Evolutionary conservation across 345 rosid genomes (phyloP).

Genomic region (Rhizophora apiculata): DNA sequence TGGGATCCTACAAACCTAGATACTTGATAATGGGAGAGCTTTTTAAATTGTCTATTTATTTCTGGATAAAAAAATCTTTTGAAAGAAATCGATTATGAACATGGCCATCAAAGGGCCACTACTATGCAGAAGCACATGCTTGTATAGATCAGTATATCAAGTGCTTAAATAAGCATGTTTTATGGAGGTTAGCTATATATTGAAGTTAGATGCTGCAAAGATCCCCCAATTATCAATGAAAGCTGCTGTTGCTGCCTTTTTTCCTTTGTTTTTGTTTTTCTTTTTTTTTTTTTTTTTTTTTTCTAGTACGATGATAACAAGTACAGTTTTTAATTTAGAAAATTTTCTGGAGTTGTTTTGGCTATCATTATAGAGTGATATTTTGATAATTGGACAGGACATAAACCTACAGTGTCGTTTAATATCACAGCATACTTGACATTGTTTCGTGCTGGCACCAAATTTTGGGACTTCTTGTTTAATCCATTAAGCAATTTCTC

Average conservation of each 20-base stretch:
- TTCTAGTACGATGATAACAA: not conserved
- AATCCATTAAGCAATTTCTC: not conserved
- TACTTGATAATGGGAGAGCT: too few species aligned
- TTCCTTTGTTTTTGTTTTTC: not conserved
- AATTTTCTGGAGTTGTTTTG: slow-evolving; percentile 7
- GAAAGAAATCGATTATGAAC: not conserved
- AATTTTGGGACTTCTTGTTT: not conserved
- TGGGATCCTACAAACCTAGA: too few species aligned
- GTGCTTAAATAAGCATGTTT: too few species aligned
- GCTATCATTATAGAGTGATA: not conserved
- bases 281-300: too few species aligned
- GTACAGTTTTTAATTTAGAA: slow-evolving; percentile 4
- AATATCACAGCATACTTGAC: too few species aligned
- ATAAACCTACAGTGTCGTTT: too few species aligned
- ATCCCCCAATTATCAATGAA: slow-evolving; percentile 7
- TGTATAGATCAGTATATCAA: too few species aligned
- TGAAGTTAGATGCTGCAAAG: too few species aligned
- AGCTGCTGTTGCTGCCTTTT: not conserved
- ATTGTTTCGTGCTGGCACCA: not conserved
- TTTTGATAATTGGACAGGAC: not conserved
- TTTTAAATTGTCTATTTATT: too few species aligned
- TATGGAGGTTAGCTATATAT: too few species aligned
- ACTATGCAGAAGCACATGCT: too few species aligned
- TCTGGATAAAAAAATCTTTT: too few species aligned
- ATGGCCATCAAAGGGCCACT: not conserved